Evolutionary conservation across 306 rosid genomes (phyloP).

Genomic region (peach (Prunus persica)): Prunus_persica_NCBIv2 NC_034009.1:5013001-5013500

Average conservation of each 20-base stretch:
- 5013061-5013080: slow-evolving; percentile 84
- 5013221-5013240: slow-evolving; percentile 5
- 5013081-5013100: slow-evolving; percentile 72
- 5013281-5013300: background rate
- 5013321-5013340: background rate
- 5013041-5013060: slow-evolving; percentile 80
- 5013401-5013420: background rate
- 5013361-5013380: background rate
- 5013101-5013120: slow-evolving; percentile 52
- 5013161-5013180: slow-evolving; percentile 79
- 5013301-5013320: background rate
- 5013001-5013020: background rate
- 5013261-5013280: background rate
- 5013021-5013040: slow-evolving; percentile 42
- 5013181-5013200: slow-evolving; percentile 84
- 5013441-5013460: background rate
- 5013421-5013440: background rate
- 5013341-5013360: background rate
- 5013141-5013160: slow-evolving; percentile 63
- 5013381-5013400: background rate
- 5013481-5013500: background rate
- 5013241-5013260: slow-evolving; percentile 2
- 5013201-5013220: slow-evolving; percentile 45
- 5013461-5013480: background rate
- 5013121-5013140: slow-evolving; percentile 69